Percentiles rank a stretch among this genome's conserved stretches.
phyloP scores from a whole-genome alignment of 257 asterid genomes.

The Echites panduratus region DNA sequence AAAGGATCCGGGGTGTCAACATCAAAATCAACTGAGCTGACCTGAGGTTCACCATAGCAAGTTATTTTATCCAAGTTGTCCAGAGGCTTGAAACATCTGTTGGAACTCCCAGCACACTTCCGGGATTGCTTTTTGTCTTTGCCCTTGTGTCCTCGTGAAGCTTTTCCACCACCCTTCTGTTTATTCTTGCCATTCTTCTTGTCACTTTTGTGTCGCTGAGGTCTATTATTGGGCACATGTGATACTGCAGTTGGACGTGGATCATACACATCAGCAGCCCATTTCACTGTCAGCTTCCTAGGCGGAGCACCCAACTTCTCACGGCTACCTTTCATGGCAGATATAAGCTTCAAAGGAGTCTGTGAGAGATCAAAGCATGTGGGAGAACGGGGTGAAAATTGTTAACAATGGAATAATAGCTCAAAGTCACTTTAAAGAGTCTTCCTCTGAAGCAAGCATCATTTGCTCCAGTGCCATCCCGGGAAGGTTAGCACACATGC shows the following conservation, averaged over 20 bases:
- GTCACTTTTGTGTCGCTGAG: constrained; percentile 43
- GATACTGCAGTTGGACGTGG: constrained; percentile 83
- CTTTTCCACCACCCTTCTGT: constrained; percentile 58
- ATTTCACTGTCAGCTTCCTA: constrained; percentile 52
- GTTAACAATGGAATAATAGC: constrained; percentile 8
- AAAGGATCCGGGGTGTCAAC: constrained; percentile 27
- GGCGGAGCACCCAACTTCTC: constrained; percentile 62
- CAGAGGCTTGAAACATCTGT: constrained; percentile 35
- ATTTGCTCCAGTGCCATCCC: constrained; percentile 4
- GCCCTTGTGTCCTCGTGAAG: constrained; percentile 63
- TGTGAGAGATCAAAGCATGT: constrained; percentile 32
- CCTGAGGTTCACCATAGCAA: constrained; percentile 17
- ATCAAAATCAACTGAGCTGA: constrained; percentile 20
- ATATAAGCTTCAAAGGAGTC: constrained; percentile 53
- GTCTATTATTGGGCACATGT: constrained; percentile 57
- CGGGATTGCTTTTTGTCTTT: constrained; percentile 72
- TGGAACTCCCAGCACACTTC: constrained; percentile 37
- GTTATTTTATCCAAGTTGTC: constrained; percentile 21
- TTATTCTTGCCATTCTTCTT: constrained; percentile 65
- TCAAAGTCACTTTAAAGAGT: constrained; percentile 6
- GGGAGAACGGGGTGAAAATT: constrained; percentile 8
- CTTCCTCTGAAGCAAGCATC: constrained; percentile 11
- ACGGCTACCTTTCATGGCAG: constrained; percentile 98
- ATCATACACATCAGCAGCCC: constrained; percentile 96
- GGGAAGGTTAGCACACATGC: not conserved